Percentiles rank a stretch among this genome's conserved stretches.
Conservation (phyloP, 441 rosid genomes). For the Daphne laureola region DNA sequence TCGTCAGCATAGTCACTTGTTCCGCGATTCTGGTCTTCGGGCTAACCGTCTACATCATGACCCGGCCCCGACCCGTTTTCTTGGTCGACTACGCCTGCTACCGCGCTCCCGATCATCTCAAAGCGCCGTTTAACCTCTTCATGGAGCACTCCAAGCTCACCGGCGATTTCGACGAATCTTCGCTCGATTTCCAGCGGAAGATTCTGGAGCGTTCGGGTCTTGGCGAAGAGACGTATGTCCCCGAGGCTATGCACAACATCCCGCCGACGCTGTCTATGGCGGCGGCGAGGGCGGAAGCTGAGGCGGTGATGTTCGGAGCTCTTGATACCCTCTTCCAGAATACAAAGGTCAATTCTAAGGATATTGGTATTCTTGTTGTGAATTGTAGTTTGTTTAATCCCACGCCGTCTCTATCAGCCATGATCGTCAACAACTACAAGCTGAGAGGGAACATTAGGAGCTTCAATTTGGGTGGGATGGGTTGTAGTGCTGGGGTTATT, state of each 20-base stretch:
- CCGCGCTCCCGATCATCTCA: conserved; percentile 42
- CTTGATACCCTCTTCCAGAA: conserved; percentile 41
- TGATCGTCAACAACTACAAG: conserved; percentile 69
- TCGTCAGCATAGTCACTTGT: conserved; percentile 37
- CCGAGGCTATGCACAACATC: conserved; percentile 58
- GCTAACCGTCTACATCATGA: conserved; percentile 44
- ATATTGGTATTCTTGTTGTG: conserved; percentile 63
- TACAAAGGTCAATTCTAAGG: conserved; percentile 49
- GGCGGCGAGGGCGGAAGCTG: conserved; percentile 65
- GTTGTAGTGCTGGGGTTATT: conserved; percentile 69
- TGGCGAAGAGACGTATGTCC: conserved; percentile 64
- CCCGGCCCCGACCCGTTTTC: conserved; percentile 48
- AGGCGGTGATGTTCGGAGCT: conserved; percentile 67
- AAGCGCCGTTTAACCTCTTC: conserved; percentile 41
- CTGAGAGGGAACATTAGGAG: conserved; percentile 60
- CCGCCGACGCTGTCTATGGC: conserved; percentile 64
- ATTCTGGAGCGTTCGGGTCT: conserved; percentile 64
- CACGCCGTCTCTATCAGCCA: conserved; percentile 53
- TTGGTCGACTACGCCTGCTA: conserved; percentile 54
- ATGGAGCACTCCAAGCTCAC: conserved; percentile 52
- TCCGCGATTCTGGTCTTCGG: conserved; percentile 47
- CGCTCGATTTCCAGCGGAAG: conserved; percentile 70
- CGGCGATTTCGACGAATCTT: conserved; percentile 63
- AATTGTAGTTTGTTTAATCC: conserved; percentile 79
- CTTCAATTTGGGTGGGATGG: conserved; percentile 67